Conservation (phyloP, 2,329 filamentous ascomycete species). For the Epichloe sp. region DNA sequence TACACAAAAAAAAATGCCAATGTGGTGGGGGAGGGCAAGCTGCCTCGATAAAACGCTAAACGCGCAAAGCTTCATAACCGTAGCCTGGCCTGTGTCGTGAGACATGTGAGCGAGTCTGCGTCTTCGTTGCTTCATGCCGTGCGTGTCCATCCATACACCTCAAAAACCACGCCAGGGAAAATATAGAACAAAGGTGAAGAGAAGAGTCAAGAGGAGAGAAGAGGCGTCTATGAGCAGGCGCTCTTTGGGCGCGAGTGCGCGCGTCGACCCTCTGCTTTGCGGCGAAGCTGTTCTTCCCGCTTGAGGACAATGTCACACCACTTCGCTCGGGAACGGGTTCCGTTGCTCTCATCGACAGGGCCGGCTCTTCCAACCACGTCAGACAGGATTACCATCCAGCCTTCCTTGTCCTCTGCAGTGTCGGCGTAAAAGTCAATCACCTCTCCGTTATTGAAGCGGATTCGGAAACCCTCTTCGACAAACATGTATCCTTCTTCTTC, state of each 20-base stretch:
- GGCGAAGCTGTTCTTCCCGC: conserved; percentile 45
- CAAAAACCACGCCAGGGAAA: background rate
- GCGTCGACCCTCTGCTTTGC: conserved; percentile 37
- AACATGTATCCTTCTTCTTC: conserved; percentile 99
- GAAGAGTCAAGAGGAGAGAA: background rate
- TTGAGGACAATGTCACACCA: conserved; percentile 58
- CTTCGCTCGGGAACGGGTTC: conserved; percentile 36
- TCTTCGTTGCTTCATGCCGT: conserved; percentile 2
- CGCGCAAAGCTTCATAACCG: background rate
- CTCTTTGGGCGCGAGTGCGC: conserved; percentile 47
- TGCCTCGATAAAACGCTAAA: background rate
- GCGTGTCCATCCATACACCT: background rate
- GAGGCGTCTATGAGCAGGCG: conserved; percentile 24
- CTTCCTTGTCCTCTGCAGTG: conserved; percentile 73
- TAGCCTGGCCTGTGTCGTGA: background rate
- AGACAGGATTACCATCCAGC: conserved; percentile 81
- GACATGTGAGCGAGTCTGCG: background rate
- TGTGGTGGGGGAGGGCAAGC: background rate
- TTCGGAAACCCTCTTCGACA: conserved; percentile 96
- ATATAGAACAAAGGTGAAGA: background rate
- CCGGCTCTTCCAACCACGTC: conserved; percentile 51
- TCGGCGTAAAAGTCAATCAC: conserved; percentile 98
- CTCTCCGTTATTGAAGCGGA: conserved; percentile 96
- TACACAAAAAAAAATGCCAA: background rate
- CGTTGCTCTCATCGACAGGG: conserved; percentile 29